Evolutionary conservation across 495 filamentous ascomycete species (phyloP).

Genomic region (Neurospora pannonica): DNA sequence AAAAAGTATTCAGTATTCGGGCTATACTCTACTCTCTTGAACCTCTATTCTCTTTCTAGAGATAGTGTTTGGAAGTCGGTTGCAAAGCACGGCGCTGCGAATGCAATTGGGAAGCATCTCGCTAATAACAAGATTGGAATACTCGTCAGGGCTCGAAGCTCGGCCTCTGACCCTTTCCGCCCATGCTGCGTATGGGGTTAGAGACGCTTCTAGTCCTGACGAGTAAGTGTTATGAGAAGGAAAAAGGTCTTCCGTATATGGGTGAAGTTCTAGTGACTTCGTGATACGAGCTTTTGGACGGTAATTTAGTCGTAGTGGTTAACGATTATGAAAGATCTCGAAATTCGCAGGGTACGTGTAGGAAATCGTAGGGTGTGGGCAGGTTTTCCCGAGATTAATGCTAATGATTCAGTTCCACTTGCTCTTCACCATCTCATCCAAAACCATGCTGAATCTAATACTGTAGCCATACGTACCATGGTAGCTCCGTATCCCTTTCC

Average conservation of each 20-base stretch:
- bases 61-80: too few relatives aligned
- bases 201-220: too few relatives aligned
- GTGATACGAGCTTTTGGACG: background rate
- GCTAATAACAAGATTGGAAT: background rate
- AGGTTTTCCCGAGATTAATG: too few relatives aligned
- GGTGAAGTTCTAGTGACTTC: background rate
- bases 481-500: background rate
- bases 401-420: background rate
- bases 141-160: too few relatives aligned
- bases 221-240: background rate
- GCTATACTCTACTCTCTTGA: too few relatives aligned
- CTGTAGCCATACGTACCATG: background rate
- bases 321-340: background rate
- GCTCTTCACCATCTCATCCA: background rate
- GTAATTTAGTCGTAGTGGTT: background rate
- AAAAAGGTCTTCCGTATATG: background rate
- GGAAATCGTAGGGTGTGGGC: background rate
- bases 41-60: too few relatives aligned
- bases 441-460: background rate
- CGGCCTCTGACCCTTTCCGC: too few relatives aligned
- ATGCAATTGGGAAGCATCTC: too few relatives aligned
- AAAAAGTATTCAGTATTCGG: too few relatives aligned
- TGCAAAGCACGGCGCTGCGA: too few relatives aligned
- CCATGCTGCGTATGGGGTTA: too few relatives aligned
- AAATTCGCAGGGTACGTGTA: background rate